A percentile compares a stretch with the other conserved stretches of the same genome.
These are phyloP conservation scores for Curvularia sp. DNA, from an alignment of 2,329 filamentous ascomycete genomes.

Conservation along the genomic window DNA sequence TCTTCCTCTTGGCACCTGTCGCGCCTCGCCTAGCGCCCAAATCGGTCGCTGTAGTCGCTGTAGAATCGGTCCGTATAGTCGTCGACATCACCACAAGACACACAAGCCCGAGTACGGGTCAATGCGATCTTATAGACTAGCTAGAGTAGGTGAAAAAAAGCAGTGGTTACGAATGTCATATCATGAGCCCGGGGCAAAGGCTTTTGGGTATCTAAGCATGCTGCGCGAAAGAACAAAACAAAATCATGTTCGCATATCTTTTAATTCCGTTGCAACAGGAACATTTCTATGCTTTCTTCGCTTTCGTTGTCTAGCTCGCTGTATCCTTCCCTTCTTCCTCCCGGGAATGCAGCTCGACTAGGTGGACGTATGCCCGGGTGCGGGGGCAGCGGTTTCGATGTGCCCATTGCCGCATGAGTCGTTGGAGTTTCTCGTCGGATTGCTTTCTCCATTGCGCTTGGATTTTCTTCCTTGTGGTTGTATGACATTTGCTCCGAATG, in stretches of 20 bases:
- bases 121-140: not conserved
- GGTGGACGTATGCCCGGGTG: conserved; percentile 9
- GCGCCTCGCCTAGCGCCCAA: not conserved
- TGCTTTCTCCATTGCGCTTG: not conserved
- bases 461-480: conserved; percentile 3
- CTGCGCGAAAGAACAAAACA: not conserved
- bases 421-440: not conserved
- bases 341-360: conserved; percentile 11
- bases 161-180: not conserved
- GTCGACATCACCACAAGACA: not conserved
- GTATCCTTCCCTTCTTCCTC: conserved; percentile 10
- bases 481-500: conserved; percentile 6
- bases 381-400: conserved; percentile 3
- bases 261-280: conserved; percentile 12
- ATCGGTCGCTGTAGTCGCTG: not conserved
- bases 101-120: not conserved
- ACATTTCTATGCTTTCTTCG: conserved; percentile 15
- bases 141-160: not conserved
- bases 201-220: conserved; percentile 1
- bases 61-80: not conserved
- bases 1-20: not conserved
- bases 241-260: not conserved
- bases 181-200: not conserved
- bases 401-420: not conserved
- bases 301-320: conserved; percentile 9